Percentiles rank a stretch among this genome's conserved stretches.
Evolutionary conservation across 2,329 filamentous ascomycete genomes (phyloP).

Genomic region (Calcarisporium arbuscula): DNA sequence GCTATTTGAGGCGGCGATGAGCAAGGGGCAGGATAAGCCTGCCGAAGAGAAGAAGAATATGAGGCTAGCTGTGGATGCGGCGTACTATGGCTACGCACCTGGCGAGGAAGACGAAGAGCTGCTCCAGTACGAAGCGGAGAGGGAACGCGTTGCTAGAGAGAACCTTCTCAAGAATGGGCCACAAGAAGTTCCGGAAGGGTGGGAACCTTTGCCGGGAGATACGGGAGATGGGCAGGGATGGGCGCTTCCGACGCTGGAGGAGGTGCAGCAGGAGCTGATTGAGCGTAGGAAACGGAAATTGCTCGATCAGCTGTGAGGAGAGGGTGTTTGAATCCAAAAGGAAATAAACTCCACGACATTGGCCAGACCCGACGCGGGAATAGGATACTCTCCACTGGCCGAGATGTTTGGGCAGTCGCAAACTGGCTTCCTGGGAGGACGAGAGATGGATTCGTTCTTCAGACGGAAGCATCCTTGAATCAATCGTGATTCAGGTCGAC

Average conservation of each 20-base stretch:
- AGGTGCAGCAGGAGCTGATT: slow-evolving; percentile 91
- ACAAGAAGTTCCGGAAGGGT: slow-evolving; percentile 56
- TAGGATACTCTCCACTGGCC: too few species aligned
- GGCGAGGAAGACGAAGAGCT: slow-evolving; percentile 84
- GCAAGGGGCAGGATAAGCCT: slow-evolving; percentile 54
- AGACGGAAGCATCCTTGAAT: too few species aligned
- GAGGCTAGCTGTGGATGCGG: slow-evolving; percentile 76
- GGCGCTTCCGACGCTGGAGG: slow-evolving; percentile 78
- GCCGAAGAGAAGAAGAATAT: slow-evolving; percentile 64
- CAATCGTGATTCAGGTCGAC: too few species aligned
- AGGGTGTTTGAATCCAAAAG: too few species aligned
- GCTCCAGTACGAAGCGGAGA: slow-evolving; percentile 72
- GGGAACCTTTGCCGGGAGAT: slow-evolving; percentile 85
- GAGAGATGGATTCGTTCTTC: too few species aligned
- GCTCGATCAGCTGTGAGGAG: slow-evolving; percentile 68
- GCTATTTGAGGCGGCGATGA: slow-evolving; percentile 74
- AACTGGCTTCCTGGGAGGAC: too few species aligned
- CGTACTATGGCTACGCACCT: slow-evolving; percentile 91
- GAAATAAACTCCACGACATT: too few species aligned
- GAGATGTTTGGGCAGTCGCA: too few species aligned
- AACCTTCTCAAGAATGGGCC: slow-evolving; percentile 54
- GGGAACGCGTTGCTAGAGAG: slow-evolving; percentile 76
- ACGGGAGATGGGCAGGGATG: slow-evolving; percentile 74
- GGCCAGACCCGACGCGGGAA: too few species aligned
- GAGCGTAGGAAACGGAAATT: slow-evolving; percentile 78